phyloP scores from a whole-genome alignment of 805 yeast genomes.

The Lipomyces orientalis region DNA sequence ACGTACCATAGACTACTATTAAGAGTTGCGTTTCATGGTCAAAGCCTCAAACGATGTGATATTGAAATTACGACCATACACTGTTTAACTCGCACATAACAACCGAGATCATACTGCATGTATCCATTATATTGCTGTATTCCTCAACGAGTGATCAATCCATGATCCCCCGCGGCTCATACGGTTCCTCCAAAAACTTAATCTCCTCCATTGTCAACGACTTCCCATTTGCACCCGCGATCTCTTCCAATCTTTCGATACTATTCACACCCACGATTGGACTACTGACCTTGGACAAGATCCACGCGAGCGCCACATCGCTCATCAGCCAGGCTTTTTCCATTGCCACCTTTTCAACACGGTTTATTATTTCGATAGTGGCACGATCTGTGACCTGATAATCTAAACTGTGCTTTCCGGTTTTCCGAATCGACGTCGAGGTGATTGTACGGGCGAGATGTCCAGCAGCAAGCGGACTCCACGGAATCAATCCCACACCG shows the following conservation, averaged over 20 bases:
- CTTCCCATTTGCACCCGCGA: constrained; percentile 51
- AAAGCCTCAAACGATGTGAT: no score
- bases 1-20: no score
- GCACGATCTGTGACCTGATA: no score
- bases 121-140: no score
- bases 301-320: constrained; percentile 59
- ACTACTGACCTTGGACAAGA: constrained; percentile 53
- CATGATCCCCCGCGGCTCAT: constrained; percentile 35
- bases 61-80: no score
- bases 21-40: no score
- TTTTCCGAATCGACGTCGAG: constrained; percentile 2
- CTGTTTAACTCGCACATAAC: no score
- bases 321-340: constrained; percentile 59
- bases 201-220: constrained; percentile 47
- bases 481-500: constrained; percentile 63
- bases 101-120: no score
- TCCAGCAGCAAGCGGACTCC: constrained; percentile 66
- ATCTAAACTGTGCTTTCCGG: no score
- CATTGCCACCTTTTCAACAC: constrained; percentile 58
- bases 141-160: background rate
- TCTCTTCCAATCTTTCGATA: constrained; percentile 58
- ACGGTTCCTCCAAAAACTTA: constrained; percentile 44
- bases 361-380: constrained; percentile 45
- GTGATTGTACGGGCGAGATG: constrained; percentile 55
- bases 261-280: constrained; percentile 63